These are phyloP conservation scores for Dactylellina sp. DNA, from an alignment of 2,329 filamentous ascomycete species.

Conservation along the genomic window DNA sequence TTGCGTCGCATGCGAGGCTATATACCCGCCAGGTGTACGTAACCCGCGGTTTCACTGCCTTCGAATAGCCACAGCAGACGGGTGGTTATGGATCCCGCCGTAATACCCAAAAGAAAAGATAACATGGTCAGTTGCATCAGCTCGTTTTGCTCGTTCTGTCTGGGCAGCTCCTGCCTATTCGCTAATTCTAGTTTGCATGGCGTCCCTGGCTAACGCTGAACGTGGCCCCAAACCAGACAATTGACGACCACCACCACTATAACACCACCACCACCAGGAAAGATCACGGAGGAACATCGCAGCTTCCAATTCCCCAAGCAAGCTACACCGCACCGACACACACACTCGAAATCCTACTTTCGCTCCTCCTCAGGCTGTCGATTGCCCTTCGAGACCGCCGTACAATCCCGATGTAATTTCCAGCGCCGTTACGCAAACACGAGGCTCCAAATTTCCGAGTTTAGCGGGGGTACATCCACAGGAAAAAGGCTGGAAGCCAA, in stretches of 20 bases:
- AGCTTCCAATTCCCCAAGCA: neutral
- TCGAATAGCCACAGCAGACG: slow-evolving; percentile 3
- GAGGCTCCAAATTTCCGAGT: neutral
- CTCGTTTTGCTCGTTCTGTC: too few species aligned
- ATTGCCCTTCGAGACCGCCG: neutral
- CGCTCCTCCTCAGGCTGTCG: neutral
- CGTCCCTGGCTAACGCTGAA: neutral
- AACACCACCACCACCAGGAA: neutral
- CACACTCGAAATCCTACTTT: neutral
- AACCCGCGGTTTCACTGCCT: slow-evolving; percentile 54
- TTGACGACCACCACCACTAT: neutral
- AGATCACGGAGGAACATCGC: neutral
- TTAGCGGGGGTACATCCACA: neutral
- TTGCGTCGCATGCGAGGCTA: slow-evolving; percentile 8
- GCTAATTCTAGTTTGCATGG: too few species aligned
- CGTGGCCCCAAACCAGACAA: slow-evolving; percentile 12
- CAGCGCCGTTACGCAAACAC: neutral
- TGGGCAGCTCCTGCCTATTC: too few species aligned
- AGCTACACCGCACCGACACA: neutral
- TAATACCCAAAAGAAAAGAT: neutral
- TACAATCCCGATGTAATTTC: neutral
- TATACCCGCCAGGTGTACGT: slow-evolving; percentile 31
- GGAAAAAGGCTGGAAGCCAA: too few species aligned
- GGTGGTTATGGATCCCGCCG: too few species aligned
- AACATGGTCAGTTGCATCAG: neutral